phyloP scores from a whole-genome alignment of 129 eudicot species.

The Pseudognaphalium luteoalbum region DNA sequence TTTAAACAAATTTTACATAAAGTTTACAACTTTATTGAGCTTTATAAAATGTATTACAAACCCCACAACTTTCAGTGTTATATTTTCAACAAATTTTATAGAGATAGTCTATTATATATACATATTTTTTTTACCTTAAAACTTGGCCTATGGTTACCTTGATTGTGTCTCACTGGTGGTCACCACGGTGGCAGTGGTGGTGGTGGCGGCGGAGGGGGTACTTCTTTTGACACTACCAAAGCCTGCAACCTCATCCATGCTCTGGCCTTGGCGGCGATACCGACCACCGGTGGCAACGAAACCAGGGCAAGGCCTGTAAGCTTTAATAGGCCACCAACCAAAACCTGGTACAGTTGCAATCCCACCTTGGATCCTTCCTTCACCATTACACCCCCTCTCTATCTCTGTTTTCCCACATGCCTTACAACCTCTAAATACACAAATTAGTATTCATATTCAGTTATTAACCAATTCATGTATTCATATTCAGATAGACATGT shows the following conservation, averaged over 20 bases:
- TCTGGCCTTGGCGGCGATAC: slow-evolving; percentile 83
- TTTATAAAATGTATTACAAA: background rate
- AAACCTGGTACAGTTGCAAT: slow-evolving; percentile 94
- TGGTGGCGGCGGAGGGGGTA: slow-evolving; percentile 18
- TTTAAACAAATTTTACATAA: background rate
- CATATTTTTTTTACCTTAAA: background rate
- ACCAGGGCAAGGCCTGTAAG: slow-evolving; percentile 91
- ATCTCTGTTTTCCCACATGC: slow-evolving; percentile 77
- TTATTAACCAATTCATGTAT: too few relatives aligned
- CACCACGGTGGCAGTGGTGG: slow-evolving; percentile 17
- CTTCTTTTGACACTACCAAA: slow-evolving; percentile 48
- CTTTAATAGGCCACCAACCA: slow-evolving; percentile 99
- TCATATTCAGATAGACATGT: background rate
- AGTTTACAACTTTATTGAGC: background rate
- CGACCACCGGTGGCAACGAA: slow-evolving; percentile 92
- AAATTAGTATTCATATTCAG: background rate
- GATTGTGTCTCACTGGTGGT: slow-evolving; percentile 32
- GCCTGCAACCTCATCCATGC: slow-evolving; percentile 92
- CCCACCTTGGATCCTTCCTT: slow-evolving; percentile 97
- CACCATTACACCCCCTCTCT: slow-evolving; percentile 86
- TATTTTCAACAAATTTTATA: background rate
- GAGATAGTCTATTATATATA: background rate
- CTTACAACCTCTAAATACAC: slow-evolving; percentile 63
- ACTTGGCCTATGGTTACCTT: slow-evolving; percentile 42
- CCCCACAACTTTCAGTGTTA: background rate